Conservation (phyloP, 2,329 filamentous ascomycete species). For the Fusarium neocosmosporiellum region DNA sequence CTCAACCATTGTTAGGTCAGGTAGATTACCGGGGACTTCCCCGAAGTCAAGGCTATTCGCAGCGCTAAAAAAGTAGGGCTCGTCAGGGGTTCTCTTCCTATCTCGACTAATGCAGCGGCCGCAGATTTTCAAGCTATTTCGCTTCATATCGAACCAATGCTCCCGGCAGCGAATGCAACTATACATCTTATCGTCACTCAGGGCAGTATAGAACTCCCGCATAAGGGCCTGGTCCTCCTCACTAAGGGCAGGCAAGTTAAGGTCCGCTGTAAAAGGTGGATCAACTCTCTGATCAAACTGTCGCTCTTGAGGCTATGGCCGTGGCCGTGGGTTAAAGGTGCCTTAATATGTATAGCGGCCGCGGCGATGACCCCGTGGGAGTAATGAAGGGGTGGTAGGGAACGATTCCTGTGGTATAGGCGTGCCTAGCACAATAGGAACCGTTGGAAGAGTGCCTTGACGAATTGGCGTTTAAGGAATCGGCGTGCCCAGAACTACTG, state of each 20-base stretch:
- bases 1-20: too few species aligned
- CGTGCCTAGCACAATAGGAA: not conserved
- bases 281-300: not conserved
- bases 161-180: slow-evolving; percentile 1
- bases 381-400: not conserved
- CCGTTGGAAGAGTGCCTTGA: too few species aligned
- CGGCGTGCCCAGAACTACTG: too few species aligned
- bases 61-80: too few species aligned
- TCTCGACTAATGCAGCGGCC: not conserved
- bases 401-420: not conserved
- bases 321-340: too few species aligned
- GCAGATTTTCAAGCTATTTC: not conserved
- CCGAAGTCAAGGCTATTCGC: too few species aligned
- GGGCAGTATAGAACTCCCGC: slow-evolving; percentile 4
- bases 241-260: not conserved
- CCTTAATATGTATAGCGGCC: not conserved
- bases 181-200: not conserved
- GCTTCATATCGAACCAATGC: not conserved
- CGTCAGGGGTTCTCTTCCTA: too few species aligned
- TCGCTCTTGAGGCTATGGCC: not conserved
- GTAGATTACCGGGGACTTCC: too few species aligned
- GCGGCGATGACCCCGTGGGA: not conserved
- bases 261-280: not conserved
- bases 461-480: too few species aligned
- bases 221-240: not conserved